Percentiles rank a stretch among this genome's conserved stretches.
Evolutionary conservation across 75 land plant genomes (phyloP).

Genomic region (Isoetes taiwanensis): DNA sequence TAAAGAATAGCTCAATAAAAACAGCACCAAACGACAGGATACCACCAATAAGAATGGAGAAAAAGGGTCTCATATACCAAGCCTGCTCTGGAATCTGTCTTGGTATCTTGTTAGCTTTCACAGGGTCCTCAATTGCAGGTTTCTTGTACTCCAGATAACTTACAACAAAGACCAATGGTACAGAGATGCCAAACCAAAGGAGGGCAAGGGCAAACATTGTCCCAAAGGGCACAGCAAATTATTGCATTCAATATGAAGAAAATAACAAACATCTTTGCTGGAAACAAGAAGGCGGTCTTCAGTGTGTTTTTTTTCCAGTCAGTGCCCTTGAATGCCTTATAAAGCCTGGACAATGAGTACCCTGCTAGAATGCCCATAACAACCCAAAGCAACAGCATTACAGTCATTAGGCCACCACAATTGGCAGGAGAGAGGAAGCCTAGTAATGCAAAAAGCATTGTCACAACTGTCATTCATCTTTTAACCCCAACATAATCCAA

Average conservation of each 20-base stretch:
- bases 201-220: slow-evolving; percentile 22
- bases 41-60: slow-evolving; percentile 23
- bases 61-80: slow-evolving; percentile 21
- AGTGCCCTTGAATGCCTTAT: slow-evolving; percentile 21
- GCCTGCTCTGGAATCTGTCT: slow-evolving; percentile 25
- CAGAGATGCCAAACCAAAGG: slow-evolving; percentile 28
- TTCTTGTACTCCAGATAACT: slow-evolving; percentile 23
- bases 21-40: slow-evolving; percentile 30
- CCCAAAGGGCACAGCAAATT: slow-evolving; percentile 24
- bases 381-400: slow-evolving; percentile 18
- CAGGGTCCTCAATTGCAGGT: slow-evolving; percentile 19
- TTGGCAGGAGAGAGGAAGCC: slow-evolving; percentile 26
- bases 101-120: slow-evolving; percentile 22
- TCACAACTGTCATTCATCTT: slow-evolving; percentile 25
- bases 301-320: slow-evolving; percentile 14
- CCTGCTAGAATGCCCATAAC: slow-evolving; percentile 20
- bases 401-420: slow-evolving; percentile 25
- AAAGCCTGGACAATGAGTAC: slow-evolving; percentile 15
- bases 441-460: slow-evolving; percentile 19
- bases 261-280: slow-evolving; percentile 11
- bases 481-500: too few species aligned
- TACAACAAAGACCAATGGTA: slow-evolving; percentile 22
- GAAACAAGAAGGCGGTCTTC: slow-evolving; percentile 20
- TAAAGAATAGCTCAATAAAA: slow-evolving; percentile 29
- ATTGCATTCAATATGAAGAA: slow-evolving; percentile 21